Conservation (phyloP, 73 alveolate species). For the Effrenium voratum region DNA sequence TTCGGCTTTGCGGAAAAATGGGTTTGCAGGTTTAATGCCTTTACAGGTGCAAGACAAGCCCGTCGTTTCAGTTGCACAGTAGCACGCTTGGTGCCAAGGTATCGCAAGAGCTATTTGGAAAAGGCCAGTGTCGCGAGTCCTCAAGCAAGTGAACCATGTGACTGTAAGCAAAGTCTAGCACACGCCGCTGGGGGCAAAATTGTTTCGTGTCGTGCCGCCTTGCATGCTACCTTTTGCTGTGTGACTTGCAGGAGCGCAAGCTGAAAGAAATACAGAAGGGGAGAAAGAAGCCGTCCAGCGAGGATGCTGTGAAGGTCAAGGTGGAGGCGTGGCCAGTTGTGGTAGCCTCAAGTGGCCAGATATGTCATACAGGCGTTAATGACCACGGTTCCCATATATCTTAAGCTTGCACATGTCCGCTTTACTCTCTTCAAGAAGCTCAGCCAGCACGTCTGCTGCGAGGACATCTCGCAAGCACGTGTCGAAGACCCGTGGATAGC, state of each 20-base stretch:
- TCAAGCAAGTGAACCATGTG: no score
- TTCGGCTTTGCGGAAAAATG: neutral
- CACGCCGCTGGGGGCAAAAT: neutral
- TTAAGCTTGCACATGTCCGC: no score
- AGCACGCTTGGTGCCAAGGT: neutral
- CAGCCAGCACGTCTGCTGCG: no score
- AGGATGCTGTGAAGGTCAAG: neutral
- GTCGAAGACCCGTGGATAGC: no score
- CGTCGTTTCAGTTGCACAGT: neutral
- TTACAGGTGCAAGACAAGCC: neutral
- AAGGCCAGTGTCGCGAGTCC: neutral
- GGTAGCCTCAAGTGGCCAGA: neutral
- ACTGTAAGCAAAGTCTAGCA: neutral
- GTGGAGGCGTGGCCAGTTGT: neutral
- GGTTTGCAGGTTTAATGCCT: neutral
- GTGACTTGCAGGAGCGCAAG: neutral
- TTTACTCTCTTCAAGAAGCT: no score
- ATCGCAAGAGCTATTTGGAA: slow-evolving; percentile 38
- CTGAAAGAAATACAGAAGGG: neutral
- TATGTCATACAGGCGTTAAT: neutral
- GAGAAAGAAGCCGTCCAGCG: neutral
- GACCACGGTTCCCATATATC: neutral
- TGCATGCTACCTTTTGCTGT: no score
- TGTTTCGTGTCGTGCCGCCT: neutral
- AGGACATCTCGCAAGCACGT: no score